Conservation (phyloP, 2,329 filamentous ascomycete genomes). For the Pseudocercospora fuligena region DNA sequence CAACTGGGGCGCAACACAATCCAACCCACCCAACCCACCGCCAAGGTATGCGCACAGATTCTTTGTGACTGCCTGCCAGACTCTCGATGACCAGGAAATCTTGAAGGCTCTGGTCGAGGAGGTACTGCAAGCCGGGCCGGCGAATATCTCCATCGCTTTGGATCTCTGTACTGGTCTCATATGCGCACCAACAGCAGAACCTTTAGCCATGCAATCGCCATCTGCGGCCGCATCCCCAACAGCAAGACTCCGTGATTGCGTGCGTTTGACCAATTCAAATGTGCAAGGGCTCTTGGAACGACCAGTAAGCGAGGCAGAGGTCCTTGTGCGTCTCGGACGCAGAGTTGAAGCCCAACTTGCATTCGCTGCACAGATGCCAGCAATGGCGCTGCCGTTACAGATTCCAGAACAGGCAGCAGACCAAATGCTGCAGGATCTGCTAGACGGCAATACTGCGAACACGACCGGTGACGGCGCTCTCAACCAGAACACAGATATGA, state of each 20-base stretch:
- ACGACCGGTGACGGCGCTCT: slow-evolving; percentile 22
- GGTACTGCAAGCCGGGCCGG: slow-evolving; percentile 62
- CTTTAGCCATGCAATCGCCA: slow-evolving; percentile 31
- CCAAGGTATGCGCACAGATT: slow-evolving; percentile 75
- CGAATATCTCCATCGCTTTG: slow-evolving; percentile 65
- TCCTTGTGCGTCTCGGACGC: slow-evolving; percentile 43
- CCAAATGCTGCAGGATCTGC: slow-evolving; percentile 43
- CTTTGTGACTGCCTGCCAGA: slow-evolving; percentile 63
- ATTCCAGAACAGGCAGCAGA: slow-evolving; percentile 33
- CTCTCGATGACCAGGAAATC: slow-evolving; percentile 66
- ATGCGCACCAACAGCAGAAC: slow-evolving; percentile 62
- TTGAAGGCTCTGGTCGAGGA: slow-evolving; percentile 70
- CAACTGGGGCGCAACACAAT: slow-evolving; percentile 64
- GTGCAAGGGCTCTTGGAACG: slow-evolving; percentile 62
- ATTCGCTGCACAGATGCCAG: slow-evolving; percentile 63
- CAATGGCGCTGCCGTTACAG: slow-evolving; percentile 34
- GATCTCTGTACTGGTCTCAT: slow-evolving; percentile 73
- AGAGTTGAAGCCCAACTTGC: slow-evolving; percentile 51
- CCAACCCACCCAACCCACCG: slow-evolving; percentile 53
- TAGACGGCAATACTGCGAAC: slow-evolving; percentile 23
- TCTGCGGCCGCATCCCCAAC: slow-evolving; percentile 48
- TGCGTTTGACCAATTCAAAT: slow-evolving; percentile 55
- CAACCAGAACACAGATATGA: slow-evolving; percentile 29
- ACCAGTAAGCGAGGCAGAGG: slow-evolving; percentile 62
- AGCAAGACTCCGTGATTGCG: slow-evolving; percentile 27